Percentiles rank a stretch among this genome's conserved stretches.
Conservation (phyloP, 202 grass and related monocot genomes). For the Eragrostis tef region DNA sequence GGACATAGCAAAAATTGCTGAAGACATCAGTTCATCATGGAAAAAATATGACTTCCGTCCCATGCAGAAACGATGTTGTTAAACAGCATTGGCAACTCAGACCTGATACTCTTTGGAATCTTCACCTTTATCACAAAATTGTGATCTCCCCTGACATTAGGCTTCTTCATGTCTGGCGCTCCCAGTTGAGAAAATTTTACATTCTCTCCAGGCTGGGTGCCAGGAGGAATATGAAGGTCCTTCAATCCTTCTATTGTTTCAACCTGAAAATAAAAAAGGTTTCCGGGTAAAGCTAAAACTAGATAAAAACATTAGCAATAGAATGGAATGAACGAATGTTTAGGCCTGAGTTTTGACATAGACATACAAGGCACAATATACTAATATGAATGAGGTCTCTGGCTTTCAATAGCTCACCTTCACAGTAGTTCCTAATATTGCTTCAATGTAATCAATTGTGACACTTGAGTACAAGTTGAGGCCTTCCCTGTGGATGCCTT, state of each 20-base stretch:
- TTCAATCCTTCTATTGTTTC: conserved; percentile 77
- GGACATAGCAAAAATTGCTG: conserved; percentile 11
- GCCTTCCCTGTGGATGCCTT: conserved; percentile 72
- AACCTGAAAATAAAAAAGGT: conserved; percentile 65
- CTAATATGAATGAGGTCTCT: background rate
- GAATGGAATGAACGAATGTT: background rate
- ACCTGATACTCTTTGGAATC: conserved; percentile 88
- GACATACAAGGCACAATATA: background rate
- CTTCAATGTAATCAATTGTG: conserved; percentile 80
- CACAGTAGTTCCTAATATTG: conserved; percentile 75
- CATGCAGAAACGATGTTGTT: background rate
- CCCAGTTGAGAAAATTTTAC: conserved; percentile 68
- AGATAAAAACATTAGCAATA: conserved; percentile 19
- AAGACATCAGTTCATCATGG: conserved; percentile 16
- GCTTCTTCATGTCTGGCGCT: conserved; percentile 68
- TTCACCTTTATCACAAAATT: conserved; percentile 73
- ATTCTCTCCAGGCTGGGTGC: conserved; percentile 76
- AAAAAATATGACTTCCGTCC: background rate
- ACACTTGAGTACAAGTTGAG: conserved; percentile 70
- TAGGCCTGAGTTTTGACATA: background rate
- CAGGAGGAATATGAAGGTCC: conserved; percentile 78
- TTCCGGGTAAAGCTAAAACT: conserved; percentile 34
- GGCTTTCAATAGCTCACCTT: conserved; percentile 58
- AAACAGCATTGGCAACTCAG: conserved; percentile 20
- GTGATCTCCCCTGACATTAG: conserved; percentile 76